phyloP scores from a whole-genome alignment of 2,329 filamentous ascomycete species.

The Xylaria polymorpha region DNA sequence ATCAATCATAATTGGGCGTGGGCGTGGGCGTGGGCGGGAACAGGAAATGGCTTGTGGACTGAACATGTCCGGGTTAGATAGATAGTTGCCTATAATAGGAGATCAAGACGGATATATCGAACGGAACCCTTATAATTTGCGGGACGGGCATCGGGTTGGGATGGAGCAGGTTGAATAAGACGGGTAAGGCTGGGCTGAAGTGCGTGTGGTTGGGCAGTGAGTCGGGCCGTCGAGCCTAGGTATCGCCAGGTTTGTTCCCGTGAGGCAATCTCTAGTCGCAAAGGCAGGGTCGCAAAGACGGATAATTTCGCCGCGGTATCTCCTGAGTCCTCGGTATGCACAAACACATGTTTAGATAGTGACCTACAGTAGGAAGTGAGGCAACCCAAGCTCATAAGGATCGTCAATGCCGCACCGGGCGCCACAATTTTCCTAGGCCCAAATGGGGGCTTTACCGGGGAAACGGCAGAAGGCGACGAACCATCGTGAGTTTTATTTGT shows the following conservation, averaged over 20 bases:
- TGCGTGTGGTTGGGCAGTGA: conserved; percentile 18
- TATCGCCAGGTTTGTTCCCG: conserved; percentile 13
- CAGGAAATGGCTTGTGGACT: neutral
- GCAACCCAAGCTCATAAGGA: neutral
- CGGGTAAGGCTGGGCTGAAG: conserved; percentile 29
- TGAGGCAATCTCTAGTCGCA: neutral
- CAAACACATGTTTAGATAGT: neutral
- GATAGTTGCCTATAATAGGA: neutral
- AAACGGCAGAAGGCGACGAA: conserved; percentile 5
- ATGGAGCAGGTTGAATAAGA: conserved; percentile 11
- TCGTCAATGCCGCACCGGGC: neutral
- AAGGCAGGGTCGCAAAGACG: conserved; percentile 1
- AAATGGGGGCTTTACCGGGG: neutral
- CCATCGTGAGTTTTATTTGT: conserved; percentile 22
- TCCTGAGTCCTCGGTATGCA: conserved; percentile 5
- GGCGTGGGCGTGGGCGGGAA: neutral
- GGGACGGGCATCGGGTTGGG: conserved; percentile 7
- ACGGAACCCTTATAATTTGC: neutral
- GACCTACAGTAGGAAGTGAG: neutral
- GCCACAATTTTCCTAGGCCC: conserved; percentile 1
- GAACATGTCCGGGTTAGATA: no score
- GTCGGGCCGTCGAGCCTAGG: conserved; percentile 36
- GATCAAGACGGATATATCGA: neutral
- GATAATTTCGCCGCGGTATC: conserved; percentile 26
- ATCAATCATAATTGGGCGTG: neutral